Evolutionary conservation across 176 grass and related monocot species (phyloP).

Genomic region (Eleusine indica): DNA sequence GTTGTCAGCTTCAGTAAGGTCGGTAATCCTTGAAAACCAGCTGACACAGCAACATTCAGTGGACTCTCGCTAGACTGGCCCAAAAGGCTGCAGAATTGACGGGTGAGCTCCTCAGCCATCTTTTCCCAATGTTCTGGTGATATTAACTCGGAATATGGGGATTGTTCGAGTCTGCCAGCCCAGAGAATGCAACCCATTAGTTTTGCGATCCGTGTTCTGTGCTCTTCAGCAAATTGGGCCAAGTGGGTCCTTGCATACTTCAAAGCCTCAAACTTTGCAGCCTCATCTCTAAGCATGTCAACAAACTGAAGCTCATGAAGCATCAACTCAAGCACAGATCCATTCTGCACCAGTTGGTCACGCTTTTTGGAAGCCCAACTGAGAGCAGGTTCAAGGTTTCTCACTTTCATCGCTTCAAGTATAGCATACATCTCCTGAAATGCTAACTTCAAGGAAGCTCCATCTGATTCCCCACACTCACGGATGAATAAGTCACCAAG

Average conservation of each 20-base stretch:
- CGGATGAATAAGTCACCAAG: constrained; percentile 66
- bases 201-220: constrained; percentile 64
- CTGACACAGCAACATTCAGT: constrained; percentile 58
- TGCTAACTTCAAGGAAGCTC: constrained; percentile 54
- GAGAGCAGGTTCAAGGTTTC: constrained; percentile 73
- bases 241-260: constrained; percentile 68
- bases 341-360: constrained; percentile 58
- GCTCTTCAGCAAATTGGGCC: constrained; percentile 49
- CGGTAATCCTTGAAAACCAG: constrained; percentile 82
- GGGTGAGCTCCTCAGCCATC: constrained; percentile 63
- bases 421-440: constrained; percentile 88
- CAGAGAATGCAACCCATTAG: constrained; percentile 79
- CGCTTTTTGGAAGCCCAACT: constrained; percentile 72
- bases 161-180: constrained; percentile 67
- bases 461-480: constrained; percentile 57
- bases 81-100: constrained; percentile 75
- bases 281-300: constrained; percentile 72
- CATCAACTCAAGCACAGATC: constrained; percentile 80
- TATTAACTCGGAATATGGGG: constrained; percentile 74
- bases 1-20: constrained; percentile 70
- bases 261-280: constrained; percentile 52
- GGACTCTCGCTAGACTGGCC: constrained; percentile 70
- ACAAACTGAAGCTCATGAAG: constrained; percentile 87
- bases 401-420: constrained; percentile 75
- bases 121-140: constrained; percentile 69